Base-by-base conservation (phyloP, 768 basidiomycete genomes). In the Mrakia blollopis region DNA sequence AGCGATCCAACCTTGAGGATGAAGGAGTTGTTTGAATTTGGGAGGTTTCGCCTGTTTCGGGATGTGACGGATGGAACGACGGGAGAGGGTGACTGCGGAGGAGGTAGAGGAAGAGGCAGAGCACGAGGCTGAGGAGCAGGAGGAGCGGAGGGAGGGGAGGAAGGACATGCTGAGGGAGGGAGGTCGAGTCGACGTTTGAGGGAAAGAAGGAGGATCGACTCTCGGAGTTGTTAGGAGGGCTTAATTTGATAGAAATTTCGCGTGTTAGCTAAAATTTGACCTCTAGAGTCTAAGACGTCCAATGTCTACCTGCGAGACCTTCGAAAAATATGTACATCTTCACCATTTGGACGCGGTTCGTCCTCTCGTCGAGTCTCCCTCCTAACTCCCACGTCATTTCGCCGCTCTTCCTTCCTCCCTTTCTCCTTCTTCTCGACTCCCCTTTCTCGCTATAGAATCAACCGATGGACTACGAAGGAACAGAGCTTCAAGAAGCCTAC, bases 401-500 rank as follows among this genome's bases (percentile, higher is more conserved):
- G 39, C 44, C 44, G 9, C 14, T 14, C 44, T 47, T 47, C 2
- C 44, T 21, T 50, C 16, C 16, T 14, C 2, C 47, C 47, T 21
- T 18, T 50, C 14, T 11, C 39, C 39, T 47, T 47, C 14, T 47
- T 47, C 44, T 47, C 44, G 44, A 7, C 44, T 16, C 44, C 13
- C 7, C 21, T 50, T 4, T 16, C 47, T 21, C 47, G 47, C 47
- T 7, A 13, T 57, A 57, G 57, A 63, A 1, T n/a, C n/a, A n/a
- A 9, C 10, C 65, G 37, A 68, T 68, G 60, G 72, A 72, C 50
- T 72, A 86, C 69, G 93, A 93, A 80, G 93, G 91, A 18, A 96
- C 94, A 73, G 94, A 98, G 83, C 88, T 98, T 69, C 83, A 95
- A 80, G 94, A 97, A 85, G 93, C 94, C 79, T 98, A 98, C 84